Base-by-base conservation (phyloP, 192 early-diverging fungal genomes). In the Coemansia sp. region DNA sequence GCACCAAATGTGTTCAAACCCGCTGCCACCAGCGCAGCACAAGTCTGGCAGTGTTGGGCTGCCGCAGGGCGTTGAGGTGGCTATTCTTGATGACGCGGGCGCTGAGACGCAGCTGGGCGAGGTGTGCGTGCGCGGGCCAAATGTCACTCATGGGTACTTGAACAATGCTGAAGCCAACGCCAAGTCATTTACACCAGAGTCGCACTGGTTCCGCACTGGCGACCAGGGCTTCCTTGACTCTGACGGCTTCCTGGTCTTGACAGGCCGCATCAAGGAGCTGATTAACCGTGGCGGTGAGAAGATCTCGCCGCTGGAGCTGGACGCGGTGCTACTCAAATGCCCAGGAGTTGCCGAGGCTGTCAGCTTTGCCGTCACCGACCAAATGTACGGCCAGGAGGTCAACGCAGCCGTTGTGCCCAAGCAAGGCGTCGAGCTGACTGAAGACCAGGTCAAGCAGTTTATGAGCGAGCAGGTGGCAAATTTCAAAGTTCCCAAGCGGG, bases 201-300 rank as follows among this genome's bases (percentile, higher is more conserved):
- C 66, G 10, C 69, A 76, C 65, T 95, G 83, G 81, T 94, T 95
- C 84, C 85, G 89, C 58, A 95, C 93, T 4, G 91, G 92, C 32
- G 91, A 93, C 75, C 87, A 93, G 73, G 92, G 91, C 47, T 88
- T 88, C 62, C 60, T 88, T 15, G 93, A 95, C 69, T 67, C 67
- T 15, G 90, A 92, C 47, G 90, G 90, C 1, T 95, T 90, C 59
- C 66, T 92, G 51, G 83, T 87, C 52, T 79, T 94, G 58, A 92
- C 90, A 2, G 93, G 93, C 2, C 88, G 93, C 45, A 91, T 91
- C 73, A 93, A 95, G 84, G 93, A 93, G 73, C 81, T 91, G 59
- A 95, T 95, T 61, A 95, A 92, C 72, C 89, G 93, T 50, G 92
- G 92, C 37, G 93, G 93, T 23, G 93, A 93, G 71, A 95, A 91